Evolutionary conservation across 192 early-diverging fungal genomes (phyloP).

Genomic region (Gonapodya prolifera): DNA sequence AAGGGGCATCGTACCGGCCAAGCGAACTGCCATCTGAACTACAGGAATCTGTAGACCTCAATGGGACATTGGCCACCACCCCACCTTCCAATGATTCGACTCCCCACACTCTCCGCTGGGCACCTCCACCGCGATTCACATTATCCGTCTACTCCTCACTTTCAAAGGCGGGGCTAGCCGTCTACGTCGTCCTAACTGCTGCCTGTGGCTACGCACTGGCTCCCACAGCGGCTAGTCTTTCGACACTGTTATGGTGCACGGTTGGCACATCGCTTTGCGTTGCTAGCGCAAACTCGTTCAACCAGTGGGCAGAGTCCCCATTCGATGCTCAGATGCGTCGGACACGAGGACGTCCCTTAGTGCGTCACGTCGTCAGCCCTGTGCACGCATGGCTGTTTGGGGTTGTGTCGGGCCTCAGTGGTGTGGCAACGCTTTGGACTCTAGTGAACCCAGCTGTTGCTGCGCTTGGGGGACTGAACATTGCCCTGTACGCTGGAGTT

Average conservation of each 20-base stretch:
- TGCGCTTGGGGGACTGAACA: slow-evolving; percentile 64
- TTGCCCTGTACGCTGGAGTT: slow-evolving; percentile 74
- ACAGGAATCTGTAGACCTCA: no score
- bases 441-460: slow-evolving; percentile 86
- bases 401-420: slow-evolving; percentile 46
- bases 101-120: not conserved
- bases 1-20: no score
- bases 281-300: slow-evolving; percentile 81
- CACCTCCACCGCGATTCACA: not conserved
- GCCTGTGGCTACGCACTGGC: slow-evolving; percentile 93
- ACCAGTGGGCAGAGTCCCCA: slow-evolving; percentile 91
- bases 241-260: slow-evolving; percentile 68
- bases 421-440: slow-evolving; percentile 43
- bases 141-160: slow-evolving; percentile 54
- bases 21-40: no score
- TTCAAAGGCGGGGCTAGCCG: slow-evolving; percentile 73
- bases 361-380: slow-evolving; percentile 60
- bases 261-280: slow-evolving; percentile 79
- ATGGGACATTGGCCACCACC: no score
- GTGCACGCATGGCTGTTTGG: slow-evolving; percentile 70
- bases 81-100: no score
- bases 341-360: slow-evolving; percentile 76
- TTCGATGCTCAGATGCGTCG: slow-evolving; percentile 97
- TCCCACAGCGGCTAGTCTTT: slow-evolving; percentile 40
- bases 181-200: slow-evolving; percentile 79